phyloP scores from a whole-genome alignment of 2,329 filamentous ascomycete species.

The Aspergillus luchuensis region DNA sequence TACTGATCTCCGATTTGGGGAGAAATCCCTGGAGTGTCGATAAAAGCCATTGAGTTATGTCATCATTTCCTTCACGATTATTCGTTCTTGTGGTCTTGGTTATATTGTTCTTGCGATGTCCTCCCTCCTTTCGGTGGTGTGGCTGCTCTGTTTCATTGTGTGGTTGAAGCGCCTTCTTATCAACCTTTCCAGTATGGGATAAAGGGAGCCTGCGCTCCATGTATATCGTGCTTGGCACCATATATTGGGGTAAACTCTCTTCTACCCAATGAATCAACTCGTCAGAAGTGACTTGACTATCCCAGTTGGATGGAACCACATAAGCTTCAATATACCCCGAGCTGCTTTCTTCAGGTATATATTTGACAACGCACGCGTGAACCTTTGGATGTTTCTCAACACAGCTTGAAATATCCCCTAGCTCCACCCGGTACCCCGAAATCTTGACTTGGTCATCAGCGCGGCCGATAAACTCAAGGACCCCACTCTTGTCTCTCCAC shows the following conservation, averaged over 20 bases:
- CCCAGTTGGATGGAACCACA: not conserved
- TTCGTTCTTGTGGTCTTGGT: too few relatives aligned
- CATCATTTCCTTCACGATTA: too few relatives aligned
- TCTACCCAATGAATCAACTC: constrained; percentile 65
- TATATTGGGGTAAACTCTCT: constrained; percentile 68
- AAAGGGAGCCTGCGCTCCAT: constrained; percentile 66
- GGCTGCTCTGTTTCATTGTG: not conserved
- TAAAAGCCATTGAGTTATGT: too few relatives aligned
- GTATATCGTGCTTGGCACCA: constrained; percentile 65
- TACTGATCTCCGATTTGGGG: not conserved
- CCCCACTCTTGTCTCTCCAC: constrained; percentile 75
- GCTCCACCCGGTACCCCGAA: constrained; percentile 83
- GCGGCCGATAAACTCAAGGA: constrained; percentile 72
- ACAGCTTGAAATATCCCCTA: constrained; percentile 66
- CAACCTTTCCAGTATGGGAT: constrained; percentile 71
- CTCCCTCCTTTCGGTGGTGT: not conserved
- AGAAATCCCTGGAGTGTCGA: too few relatives aligned
- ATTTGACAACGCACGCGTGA: constrained; percentile 1
- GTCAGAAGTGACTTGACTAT: constrained; percentile 29
- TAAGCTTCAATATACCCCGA: not conserved
- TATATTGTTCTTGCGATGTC: not conserved
- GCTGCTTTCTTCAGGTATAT: not conserved
- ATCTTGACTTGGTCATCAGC: constrained; percentile 85
- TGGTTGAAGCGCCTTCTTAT: constrained; percentile 19
- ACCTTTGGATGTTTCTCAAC: constrained; percentile 63